A percentile compares a stretch with the other conserved stretches of the same genome.
Evolutionary conservation across 2,329 filamentous ascomycete species (phyloP).

Genomic region (Beauveria scarabaeidicola): DNA sequence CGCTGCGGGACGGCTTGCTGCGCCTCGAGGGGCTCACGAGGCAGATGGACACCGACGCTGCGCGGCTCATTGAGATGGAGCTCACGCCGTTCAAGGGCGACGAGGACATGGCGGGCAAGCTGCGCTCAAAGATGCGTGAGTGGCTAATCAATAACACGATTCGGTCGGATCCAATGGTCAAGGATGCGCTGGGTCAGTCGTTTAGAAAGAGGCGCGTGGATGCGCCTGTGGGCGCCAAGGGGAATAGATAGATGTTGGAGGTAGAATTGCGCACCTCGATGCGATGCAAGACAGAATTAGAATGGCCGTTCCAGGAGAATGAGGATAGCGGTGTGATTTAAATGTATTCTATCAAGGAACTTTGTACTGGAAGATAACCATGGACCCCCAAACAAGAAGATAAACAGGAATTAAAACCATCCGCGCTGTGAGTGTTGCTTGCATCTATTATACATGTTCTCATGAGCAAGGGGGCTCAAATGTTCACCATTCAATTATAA

Average conservation of each 20-base stretch:
- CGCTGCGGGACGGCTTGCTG: slow-evolving; percentile 53
- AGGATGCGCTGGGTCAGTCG: slow-evolving; percentile 64
- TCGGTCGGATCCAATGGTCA: slow-evolving; percentile 69
- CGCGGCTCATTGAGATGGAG: slow-evolving; percentile 65
- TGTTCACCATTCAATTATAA: neutral
- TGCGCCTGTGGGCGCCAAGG: slow-evolving; percentile 53
- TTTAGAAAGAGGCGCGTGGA: slow-evolving; percentile 54
- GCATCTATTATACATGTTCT: neutral
- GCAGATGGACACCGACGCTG: slow-evolving; percentile 59
- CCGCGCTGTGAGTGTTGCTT: neutral
- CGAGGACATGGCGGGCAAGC: slow-evolving; percentile 48
- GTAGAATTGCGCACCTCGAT: neutral
- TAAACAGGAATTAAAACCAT: neutral
- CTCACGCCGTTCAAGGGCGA: slow-evolving; percentile 76
- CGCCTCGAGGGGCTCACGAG: slow-evolving; percentile 53
- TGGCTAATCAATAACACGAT: slow-evolving; percentile 86
- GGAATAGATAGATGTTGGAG: slow-evolving; percentile 30
- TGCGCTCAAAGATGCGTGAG: slow-evolving; percentile 64
- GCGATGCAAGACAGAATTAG: neutral
- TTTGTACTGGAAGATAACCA: neutral
- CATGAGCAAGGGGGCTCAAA: neutral
- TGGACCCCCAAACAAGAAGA: neutral
- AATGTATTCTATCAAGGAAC: neutral
- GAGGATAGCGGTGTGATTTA: neutral
- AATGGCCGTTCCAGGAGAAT: too few relatives aligned